Percentiles rank a stretch among this genome's conserved stretches.
Conservation (phyloP, 2,329 filamentous ascomycete species). For the Trichoderma sp. region DNA sequence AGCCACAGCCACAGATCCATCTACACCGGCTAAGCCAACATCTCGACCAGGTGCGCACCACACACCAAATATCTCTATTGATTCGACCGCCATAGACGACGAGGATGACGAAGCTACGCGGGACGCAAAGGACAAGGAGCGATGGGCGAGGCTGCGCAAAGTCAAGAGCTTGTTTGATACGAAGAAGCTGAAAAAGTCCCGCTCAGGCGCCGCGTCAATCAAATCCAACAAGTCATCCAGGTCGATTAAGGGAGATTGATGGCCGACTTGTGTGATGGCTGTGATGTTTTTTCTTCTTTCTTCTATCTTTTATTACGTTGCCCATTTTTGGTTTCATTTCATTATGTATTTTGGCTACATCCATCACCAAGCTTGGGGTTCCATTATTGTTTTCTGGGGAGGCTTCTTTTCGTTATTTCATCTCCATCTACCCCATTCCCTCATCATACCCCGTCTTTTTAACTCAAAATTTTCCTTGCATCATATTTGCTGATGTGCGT, state of each 20-base stretch:
- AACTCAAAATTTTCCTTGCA: not conserved
- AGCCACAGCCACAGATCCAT: slow-evolving; percentile 23
- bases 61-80: slow-evolving; percentile 16
- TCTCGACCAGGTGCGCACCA: not conserved
- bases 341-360: not conserved
- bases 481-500: not conserved
- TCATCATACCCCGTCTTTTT: not conserved
- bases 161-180: slow-evolving; percentile 71
- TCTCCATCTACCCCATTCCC: not conserved
- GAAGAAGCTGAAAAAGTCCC: slow-evolving; percentile 53
- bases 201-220: slow-evolving; percentile 40
- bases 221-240: slow-evolving; percentile 11
- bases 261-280: not conserved
- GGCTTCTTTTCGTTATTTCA: not conserved
- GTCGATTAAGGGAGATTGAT: slow-evolving; percentile 14
- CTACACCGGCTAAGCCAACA: slow-evolving; percentile 21
- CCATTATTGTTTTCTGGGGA: not conserved
- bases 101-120: slow-evolving; percentile 45
- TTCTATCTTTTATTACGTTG: not conserved
- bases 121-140: slow-evolving; percentile 65
- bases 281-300: not conserved
- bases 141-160: slow-evolving; percentile 68
- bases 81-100: slow-evolving; percentile 19
- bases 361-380: not conserved
- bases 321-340: not conserved